Evolutionary conservation across 192 early-diverging fungal species (phyloP).

Genomic region (Rhizophagus sp.): DNA sequence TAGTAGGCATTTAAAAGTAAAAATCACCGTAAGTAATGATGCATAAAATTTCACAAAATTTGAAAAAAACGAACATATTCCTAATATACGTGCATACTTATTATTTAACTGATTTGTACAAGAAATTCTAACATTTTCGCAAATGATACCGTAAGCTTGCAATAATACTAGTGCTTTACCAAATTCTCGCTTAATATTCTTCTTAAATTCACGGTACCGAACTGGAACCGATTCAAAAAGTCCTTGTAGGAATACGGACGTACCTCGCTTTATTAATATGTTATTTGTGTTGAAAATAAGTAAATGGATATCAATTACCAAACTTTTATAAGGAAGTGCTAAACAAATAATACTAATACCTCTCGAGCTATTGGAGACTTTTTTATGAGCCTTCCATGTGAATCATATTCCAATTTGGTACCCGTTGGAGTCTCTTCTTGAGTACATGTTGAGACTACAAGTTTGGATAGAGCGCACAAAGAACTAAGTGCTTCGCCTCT

Average conservation of each 20-base stretch:
- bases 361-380: conserved; percentile 55
- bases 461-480: conserved; percentile 71
- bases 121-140: conserved; percentile 64
- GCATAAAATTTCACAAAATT: conserved; percentile 3
- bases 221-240: conserved; percentile 90
- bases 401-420: conserved; percentile 68
- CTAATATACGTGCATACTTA: conserved; percentile 32
- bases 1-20: neutral
- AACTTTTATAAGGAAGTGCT: too few species aligned
- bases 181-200: conserved; percentile 81
- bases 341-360: conserved; percentile 26
- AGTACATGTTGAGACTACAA: conserved; percentile 72
- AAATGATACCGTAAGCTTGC: conserved; percentile 84
- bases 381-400: conserved; percentile 56
- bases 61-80: neutral
- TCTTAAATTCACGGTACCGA: conserved; percentile 79
- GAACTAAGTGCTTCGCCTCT: conserved; percentile 92
- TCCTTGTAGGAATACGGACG: conserved; percentile 71
- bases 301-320: too few species aligned
- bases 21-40: neutral
- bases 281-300: too few species aligned
- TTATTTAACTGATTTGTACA: conserved; percentile 64
- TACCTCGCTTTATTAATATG: conserved; percentile 57
- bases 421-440: conserved; percentile 58
- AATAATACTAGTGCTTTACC: conserved; percentile 72